These are phyloP conservation scores for Leucosporidium yakuticum DNA, from an alignment of 768 basidiomycete species.

Conservation along the genomic window DNA sequence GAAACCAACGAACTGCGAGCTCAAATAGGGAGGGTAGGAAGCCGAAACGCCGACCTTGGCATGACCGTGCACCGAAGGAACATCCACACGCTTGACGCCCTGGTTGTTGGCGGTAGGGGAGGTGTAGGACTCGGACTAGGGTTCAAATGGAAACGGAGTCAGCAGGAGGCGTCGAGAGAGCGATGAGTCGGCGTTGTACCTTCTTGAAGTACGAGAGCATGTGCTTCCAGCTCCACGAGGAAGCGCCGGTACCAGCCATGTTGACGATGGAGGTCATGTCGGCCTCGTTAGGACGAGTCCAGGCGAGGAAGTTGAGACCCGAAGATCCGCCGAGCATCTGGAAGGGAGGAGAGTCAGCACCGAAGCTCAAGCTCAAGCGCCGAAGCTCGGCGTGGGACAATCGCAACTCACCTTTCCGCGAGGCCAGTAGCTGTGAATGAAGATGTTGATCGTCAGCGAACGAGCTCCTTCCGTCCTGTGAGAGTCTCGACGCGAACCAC, in stretches of 20 bases:
- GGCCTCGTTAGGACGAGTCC: slow-evolving; percentile 1
- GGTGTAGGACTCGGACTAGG: background rate
- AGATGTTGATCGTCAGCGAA: too few species aligned
- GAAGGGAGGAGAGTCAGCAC: too few species aligned
- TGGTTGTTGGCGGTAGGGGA: background rate
- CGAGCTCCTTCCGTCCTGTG: too few species aligned
- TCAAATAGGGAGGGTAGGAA: slow-evolving; percentile 22
- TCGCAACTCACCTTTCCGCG: too few species aligned
- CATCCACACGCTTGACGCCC: background rate
- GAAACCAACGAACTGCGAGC: slow-evolving; percentile 12
- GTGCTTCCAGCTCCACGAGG: background rate
- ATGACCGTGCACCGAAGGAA: background rate
- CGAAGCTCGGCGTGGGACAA: too few species aligned
- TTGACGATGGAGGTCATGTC: background rate
- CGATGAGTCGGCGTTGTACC: background rate
- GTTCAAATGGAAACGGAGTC: background rate
- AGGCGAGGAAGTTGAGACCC: background rate
- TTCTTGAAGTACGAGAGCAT: background rate
- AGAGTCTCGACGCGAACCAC: background rate
- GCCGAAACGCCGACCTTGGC: background rate
- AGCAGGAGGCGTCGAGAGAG: background rate
- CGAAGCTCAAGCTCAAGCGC: too few species aligned
- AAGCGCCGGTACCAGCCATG: background rate
- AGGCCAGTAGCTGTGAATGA: too few species aligned
- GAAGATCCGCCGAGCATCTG: slow-evolving; percentile 1